A percentile compares a stretch with the other conserved stretches of the same genome.
Conservation (phyloP, 1,284 basidiomycete species). For the Meira miltonrushii region DNA sequence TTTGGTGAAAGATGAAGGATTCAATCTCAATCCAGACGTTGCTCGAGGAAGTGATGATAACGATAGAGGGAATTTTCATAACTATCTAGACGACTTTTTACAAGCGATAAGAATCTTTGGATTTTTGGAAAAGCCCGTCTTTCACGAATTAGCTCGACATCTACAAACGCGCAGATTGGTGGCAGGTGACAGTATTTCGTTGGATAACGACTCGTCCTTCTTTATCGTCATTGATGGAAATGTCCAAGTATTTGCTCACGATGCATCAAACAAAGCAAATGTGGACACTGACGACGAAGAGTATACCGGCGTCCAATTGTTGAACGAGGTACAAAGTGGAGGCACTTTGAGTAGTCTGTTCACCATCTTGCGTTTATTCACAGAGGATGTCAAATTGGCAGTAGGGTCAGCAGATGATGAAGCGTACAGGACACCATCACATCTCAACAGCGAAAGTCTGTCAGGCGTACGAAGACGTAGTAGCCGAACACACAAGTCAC, state of each 20-base stretch:
- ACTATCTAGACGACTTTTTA: conserved; percentile 51
- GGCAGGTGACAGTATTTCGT: conserved; percentile 44
- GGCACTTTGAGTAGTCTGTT: conserved; percentile 89
- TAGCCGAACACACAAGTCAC: not conserved
- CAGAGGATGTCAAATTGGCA: conserved; percentile 89
- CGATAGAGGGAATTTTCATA: conserved; percentile 42
- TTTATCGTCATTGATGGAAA: conserved; percentile 52
- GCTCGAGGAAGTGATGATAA: conserved; percentile 31
- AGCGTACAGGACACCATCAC: conserved; percentile 16
- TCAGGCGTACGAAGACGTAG: too few species aligned
- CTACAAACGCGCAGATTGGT: conserved; percentile 48
- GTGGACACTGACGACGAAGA: conserved; percentile 33
- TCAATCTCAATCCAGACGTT: conserved; percentile 47
- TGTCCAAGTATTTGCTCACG: conserved; percentile 49
- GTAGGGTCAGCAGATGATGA: conserved; percentile 24
- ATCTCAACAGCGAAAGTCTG: not conserved
- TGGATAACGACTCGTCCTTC: conserved; percentile 48
- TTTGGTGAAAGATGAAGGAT: conserved; percentile 43
- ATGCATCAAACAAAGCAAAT: not conserved
- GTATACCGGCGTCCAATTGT: conserved; percentile 42
- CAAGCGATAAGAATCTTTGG: conserved; percentile 52
- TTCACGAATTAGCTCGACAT: conserved; percentile 51
- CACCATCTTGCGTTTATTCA: conserved; percentile 90
- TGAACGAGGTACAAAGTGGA: conserved; percentile 50
- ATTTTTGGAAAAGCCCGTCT: conserved; percentile 51